These are phyloP conservation scores for Microcyclospora tardicrescens DNA, from an alignment of 2,329 filamentous ascomycete species.

Conservation along the genomic window DNA sequence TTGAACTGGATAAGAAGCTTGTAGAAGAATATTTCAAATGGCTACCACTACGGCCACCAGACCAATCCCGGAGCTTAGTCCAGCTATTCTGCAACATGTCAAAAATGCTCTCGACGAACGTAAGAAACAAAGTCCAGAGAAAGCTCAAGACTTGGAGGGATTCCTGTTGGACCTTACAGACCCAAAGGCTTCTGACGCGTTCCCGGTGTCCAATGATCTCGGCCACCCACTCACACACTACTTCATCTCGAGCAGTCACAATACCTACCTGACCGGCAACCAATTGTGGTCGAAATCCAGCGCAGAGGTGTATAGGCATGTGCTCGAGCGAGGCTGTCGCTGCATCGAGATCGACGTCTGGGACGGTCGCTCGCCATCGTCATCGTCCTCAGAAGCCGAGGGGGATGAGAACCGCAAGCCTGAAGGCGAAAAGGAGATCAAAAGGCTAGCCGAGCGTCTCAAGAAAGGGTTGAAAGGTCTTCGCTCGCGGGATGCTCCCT, in stretches of 20 bases:
- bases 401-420: conserved; percentile 15
- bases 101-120: conserved; percentile 11
- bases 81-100: conserved; percentile 14
- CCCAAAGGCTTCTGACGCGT: conserved; percentile 7
- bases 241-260: conserved; percentile 90
- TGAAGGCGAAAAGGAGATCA: conserved; percentile 12
- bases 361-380: conserved; percentile 51
- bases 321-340: conserved; percentile 60
- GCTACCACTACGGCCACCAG: not conserved
- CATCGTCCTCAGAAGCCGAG: conserved; percentile 26
- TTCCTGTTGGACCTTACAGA: conserved; percentile 31
- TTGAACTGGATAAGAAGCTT: no score
- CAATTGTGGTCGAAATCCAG: conserved; percentile 69
- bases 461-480: conserved; percentile 17
- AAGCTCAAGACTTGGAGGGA: conserved; percentile 20
- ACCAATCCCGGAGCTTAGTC: conserved; percentile 3
- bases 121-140: not conserved
- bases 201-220: conserved; percentile 14
- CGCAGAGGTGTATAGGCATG: conserved; percentile 61
- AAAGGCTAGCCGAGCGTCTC: conserved; percentile 20
- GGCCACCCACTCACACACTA: conserved; percentile 63
- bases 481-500: conserved; percentile 6
- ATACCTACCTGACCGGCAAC: conserved; percentile 81
- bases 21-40: not conserved
- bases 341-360: conserved; percentile 95